Evolutionary conservation across 257 asterid species (phyloP), one percentile per base, ranked within the genome.

Genomic region (Rhazya stricta): DNA sequence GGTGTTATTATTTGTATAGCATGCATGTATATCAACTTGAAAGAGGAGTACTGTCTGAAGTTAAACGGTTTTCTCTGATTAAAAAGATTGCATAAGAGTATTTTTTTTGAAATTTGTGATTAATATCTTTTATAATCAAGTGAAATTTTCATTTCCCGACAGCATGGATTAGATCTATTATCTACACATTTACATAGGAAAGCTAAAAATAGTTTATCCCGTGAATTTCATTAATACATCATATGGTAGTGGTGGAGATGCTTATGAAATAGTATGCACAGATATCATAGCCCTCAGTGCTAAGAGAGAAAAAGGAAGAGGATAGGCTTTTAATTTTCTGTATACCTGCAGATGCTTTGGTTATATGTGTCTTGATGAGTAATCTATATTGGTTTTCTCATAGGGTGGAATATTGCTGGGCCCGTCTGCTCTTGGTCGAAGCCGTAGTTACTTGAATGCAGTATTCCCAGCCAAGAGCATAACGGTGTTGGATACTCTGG

Each of bases 401-500:
- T 79, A 92, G 97, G 97, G 97, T 60, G 97, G 97, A 76, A 56
- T 92, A 78, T 69, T 92, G 57, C 91, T 92, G 3, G 98, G 98
- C 3, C 98, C 97, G 32, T 92, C 98, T 27, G 97, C 92, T 58
- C 76, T 92, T 23, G 98, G 98, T 2, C 86, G 92, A 56, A 89
- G 79, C 63, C 21, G 67, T 29, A 73, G 54, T 16, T 92, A 83
- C 69, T 81, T 92, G n/a, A 71, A 85, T 4, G 71, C 96, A 10
- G 60, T 92, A 32, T 92, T 92, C 66, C 98, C 97, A 9, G 53
- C 87, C 0, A 80, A 36, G 77, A 90, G 98, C 79, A 83, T 89
- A 1, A 89, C 97, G 0, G 97, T 90, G 41, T 78, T 92, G 56
- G 97, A 90, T 65, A 92, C 98, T 11, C 71, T 92, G 2, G 98